A percentile compares a stretch with the other conserved stretches of the same genome.
Evolutionary conservation across 1,284 basidiomycete genomes (phyloP).

Genomic region (Ceratobasidium sp.): DNA sequence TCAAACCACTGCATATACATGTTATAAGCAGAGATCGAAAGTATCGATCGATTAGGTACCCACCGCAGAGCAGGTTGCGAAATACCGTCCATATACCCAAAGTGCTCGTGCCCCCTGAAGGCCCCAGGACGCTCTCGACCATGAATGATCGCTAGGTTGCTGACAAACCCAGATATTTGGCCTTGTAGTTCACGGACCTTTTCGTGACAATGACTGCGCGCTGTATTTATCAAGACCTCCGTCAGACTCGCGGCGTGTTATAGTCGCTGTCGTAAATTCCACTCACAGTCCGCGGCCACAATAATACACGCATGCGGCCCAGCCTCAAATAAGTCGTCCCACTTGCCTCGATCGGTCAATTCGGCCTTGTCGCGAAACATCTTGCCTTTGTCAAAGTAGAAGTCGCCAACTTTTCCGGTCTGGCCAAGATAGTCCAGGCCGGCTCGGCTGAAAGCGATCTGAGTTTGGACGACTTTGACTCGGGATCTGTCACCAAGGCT

Average conservation of each 20-base stretch:
- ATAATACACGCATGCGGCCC: slow-evolving; percentile 39
- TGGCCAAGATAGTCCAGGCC: slow-evolving; percentile 13
- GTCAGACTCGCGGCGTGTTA: neutral
- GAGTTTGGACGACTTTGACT: slow-evolving; percentile 1
- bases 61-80: slow-evolving; percentile 46
- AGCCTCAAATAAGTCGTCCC: slow-evolving; percentile 8
- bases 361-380: neutral
- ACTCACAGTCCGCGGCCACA: slow-evolving; percentile 41
- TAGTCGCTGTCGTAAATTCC: neutral
- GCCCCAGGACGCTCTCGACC: slow-evolving; percentile 17
- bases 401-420: neutral
- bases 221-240: slow-evolving; percentile 13
- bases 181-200: neutral
- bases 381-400: neutral
- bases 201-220: neutral
- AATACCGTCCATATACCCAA: slow-evolving; percentile 46
- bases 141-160: neutral
- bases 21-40: no score
- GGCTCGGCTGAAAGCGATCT: slow-evolving; percentile 26
- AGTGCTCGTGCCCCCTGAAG: slow-evolving; percentile 40
- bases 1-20: no score
- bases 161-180: slow-evolving; percentile 9
- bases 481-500: neutral
- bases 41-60: neutral
- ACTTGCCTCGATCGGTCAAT: slow-evolving; percentile 32